Evolutionary conservation across 345 rosid genomes (phyloP), one percentile per base, ranked within the genome.

Genomic region (Kernera saxatilis): DNA sequence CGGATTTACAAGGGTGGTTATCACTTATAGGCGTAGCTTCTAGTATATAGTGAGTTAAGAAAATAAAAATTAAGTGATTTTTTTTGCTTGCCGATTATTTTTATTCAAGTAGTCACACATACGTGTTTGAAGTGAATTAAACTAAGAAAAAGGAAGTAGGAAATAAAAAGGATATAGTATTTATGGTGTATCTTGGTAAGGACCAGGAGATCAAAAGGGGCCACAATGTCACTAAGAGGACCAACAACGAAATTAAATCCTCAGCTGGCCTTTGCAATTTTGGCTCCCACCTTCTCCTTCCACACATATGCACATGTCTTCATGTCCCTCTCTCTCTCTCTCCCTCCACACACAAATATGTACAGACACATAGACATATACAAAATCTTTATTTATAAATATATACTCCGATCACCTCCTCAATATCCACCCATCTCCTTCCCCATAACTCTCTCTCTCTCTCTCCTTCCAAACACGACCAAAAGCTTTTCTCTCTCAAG

Each of bases 231-330:
- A 78, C 61, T 59, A 64, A 82, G 80, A 80, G 82, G 82, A 58
- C 75, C 78, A 83, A 79, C 91, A 86, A 10, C 29, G 55, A 66
- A 60, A 50, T 65, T 77, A 33, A 70, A 57, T 63, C 59, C 64
- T 71, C 62, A 52, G 74, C 79, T 75, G 79, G 75, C 60, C 63
- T 75, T 73, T 72, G 77, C 71, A 59, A 75, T 69, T 14, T 73
- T 73, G 84, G 88, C 81, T 77, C 88, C 89, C 85, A 82, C 83
- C 82, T 61, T 77, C 80, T 75, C 78, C 69, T 79, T 50, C 50
- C 73, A 49, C 81, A 40, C 67, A 23, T 64, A 75, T 69, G 75
- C 88, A 85, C 85, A 78, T 70, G 81, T 81, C 78, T 73, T 65
- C 69, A 32, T 60, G 65, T 73, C 69, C 55, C 48, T 32, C 62